A percentile compares a stretch with the other conserved stretches of the same genome.
phyloP scores from a whole-genome alignment of 1,139 yeast species.

The Hansenula anomala region DNA sequence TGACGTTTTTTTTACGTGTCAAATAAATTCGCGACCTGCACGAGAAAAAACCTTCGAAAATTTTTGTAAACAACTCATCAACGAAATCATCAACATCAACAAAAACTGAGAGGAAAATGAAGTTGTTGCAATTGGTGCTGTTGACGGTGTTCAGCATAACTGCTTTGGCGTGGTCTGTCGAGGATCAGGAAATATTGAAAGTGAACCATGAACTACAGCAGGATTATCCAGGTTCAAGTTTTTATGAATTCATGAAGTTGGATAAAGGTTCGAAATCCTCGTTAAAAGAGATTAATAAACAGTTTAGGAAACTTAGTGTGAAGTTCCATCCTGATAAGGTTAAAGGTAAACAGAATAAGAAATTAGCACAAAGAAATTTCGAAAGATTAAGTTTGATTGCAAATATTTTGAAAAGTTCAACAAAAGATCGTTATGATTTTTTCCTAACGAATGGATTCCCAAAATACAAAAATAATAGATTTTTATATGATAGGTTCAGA shows the following conservation, averaged over 20 bases:
- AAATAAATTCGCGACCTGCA: no score
- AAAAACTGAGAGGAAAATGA: no score
- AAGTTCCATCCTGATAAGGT: conserved; percentile 82
- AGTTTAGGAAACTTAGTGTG: conserved; percentile 68
- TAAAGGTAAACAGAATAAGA: conserved; percentile 23
- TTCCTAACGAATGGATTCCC: conserved; percentile 87
- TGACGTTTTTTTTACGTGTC: no score
- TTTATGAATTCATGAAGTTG: conserved; percentile 65
- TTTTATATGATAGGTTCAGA: conserved; percentile 48
- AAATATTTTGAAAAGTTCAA: conserved; percentile 60
- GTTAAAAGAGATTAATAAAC: conserved; percentile 61
- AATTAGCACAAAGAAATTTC: conserved; percentile 28
- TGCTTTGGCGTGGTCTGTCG: conserved; percentile 40
- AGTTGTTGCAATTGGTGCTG: conserved; percentile 8
- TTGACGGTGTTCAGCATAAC: conserved; percentile 3
- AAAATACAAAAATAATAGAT: conserved; percentile 54
- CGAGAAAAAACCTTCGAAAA: no score
- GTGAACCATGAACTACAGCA: conserved; percentile 60
- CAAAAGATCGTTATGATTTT: conserved; percentile 77
- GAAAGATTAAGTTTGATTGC: conserved; percentile 74
- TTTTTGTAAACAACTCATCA: no score
- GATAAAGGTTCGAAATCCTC: conserved; percentile 49
- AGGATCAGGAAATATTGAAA: conserved; percentile 78
- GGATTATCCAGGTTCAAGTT: conserved; percentile 63
- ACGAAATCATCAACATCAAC: no score